These are phyloP conservation scores for Rhodotorula kratochvilovae DNA, from an alignment of 768 basidiomycete species.

Conservation along the genomic window DNA sequence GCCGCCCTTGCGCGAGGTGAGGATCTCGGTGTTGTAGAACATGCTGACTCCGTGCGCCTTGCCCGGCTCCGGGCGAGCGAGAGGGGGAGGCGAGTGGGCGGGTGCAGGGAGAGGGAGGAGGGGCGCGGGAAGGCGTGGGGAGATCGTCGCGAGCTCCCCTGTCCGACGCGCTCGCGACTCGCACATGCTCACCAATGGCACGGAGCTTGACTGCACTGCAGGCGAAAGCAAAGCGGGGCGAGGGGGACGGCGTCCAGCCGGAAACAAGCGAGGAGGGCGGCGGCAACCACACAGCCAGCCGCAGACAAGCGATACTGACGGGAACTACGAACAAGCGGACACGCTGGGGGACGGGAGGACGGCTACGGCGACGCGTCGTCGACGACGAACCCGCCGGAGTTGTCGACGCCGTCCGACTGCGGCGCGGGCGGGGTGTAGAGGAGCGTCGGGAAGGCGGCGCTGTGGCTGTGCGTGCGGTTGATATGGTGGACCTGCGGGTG, in stretches of 20 bases:
- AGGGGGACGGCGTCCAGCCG: neutral
- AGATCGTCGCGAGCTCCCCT: no score
- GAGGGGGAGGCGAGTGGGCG: neutral
- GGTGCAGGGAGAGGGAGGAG: neutral
- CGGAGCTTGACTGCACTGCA: no score
- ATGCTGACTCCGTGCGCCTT: neutral
- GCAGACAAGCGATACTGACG: neutral
- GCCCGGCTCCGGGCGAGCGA: neutral
- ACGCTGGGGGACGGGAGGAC: neutral
- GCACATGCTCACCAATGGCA: no score
- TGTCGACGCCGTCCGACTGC: neutral
- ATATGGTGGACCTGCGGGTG: constrained; percentile 1
- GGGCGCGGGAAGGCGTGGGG: no score
- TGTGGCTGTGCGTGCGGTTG: neutral
- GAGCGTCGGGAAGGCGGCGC: neutral
- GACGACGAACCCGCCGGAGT: neutral
- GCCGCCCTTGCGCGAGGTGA: constrained; percentile 33
- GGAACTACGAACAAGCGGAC: neutral
- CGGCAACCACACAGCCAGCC: neutral
- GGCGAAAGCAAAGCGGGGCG: no score
- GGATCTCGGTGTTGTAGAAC: constrained; percentile 33
- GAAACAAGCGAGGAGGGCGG: neutral
- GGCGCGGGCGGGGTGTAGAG: constrained; percentile 4
- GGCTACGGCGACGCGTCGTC: neutral
- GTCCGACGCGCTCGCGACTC: no score